Percentiles rank a stretch among this genome's conserved stretches.
Conservation (phyloP, 2,329 filamentous ascomycete species). For the Blastomyces emzantsi region DNA sequence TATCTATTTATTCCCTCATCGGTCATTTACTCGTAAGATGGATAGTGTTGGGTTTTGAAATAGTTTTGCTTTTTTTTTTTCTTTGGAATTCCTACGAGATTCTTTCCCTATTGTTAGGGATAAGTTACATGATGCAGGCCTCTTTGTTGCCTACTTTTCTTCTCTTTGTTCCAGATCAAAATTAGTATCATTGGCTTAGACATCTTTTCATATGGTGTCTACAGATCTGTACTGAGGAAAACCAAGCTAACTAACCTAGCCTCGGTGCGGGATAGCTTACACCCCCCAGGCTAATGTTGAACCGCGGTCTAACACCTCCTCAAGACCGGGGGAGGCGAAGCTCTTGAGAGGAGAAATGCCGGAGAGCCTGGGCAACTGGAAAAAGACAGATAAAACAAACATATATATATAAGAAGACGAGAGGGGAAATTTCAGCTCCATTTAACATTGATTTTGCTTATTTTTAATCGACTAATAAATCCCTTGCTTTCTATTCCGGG, state of each 20-base stretch:
- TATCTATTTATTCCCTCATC: conserved; percentile 2
- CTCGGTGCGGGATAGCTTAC: background rate
- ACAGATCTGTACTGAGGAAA: no score
- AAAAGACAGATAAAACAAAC: background rate
- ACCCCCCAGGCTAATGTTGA: background rate
- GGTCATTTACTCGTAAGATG: no score
- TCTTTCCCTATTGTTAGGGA: background rate
- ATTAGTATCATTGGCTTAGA: background rate
- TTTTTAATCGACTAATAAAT: background rate
- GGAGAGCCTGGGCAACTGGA: background rate
- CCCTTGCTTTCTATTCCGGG: background rate
- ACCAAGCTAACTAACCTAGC: background rate
- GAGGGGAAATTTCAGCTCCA: background rate
- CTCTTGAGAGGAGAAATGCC: background rate
- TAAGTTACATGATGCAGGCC: background rate
- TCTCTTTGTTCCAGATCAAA: background rate
- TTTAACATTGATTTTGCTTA: background rate
- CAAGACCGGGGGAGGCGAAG: background rate
- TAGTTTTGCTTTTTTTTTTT: no score
- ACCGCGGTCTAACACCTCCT: conserved; percentile 1
- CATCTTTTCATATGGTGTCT: background rate
- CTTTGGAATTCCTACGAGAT: background rate
- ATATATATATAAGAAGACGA: background rate
- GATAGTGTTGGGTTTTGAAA: no score
- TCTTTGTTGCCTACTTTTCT: background rate